Base-by-base conservation (phyloP, 2,329 filamentous ascomycete species). In the Ceratocystis alfenasii region DNA sequence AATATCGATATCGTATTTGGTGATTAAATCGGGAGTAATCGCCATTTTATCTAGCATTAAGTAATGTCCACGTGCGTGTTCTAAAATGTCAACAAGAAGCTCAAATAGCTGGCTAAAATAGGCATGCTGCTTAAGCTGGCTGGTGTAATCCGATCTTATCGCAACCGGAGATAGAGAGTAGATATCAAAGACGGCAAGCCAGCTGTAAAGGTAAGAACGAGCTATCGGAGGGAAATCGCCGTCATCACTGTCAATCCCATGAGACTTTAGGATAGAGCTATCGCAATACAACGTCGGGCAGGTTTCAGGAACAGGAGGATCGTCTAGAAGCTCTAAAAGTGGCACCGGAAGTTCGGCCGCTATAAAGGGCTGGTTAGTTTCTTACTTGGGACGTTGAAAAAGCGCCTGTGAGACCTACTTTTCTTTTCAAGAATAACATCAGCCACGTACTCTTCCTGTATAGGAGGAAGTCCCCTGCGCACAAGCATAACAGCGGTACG, bases 151-250 rank as follows among this genome's bases (percentile, higher is more conserved):
- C 67, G 83, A 84, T 70, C 90, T 88, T 17, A 97, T 85, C 71
- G 90, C 90, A 74, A 89, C 87, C 0, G 92, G 90, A 12, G 91
- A 85, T 22, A 85, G 84, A 20, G 80, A 78, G 72, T 93, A 95
- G 57, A 93, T 87, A 70, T 95, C 90, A 72, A 95, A 97, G 0
- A 96, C 81, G 1, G 97, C 79, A 69, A 89, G 84, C 94, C 94
- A 99, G 10, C 90, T 88, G 33, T 96, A 79, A 2, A 99, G 80
- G 72, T 96, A 99, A 8, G 61, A 96, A 79, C 0, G 82, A 73
- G 0, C 84, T 77, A 53, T 53, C 48, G 22, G 4, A 5, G 48
- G 48, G 10, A 53, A 53, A 53, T 28, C 48, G 20, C 25, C 48
- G 2, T 22, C 46, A 6, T 28, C 22, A 28, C 25, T 25, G 25